Conservation (phyloP, 176 grass and related monocot species). For the Cenchrus fungigraminus region DNA sequence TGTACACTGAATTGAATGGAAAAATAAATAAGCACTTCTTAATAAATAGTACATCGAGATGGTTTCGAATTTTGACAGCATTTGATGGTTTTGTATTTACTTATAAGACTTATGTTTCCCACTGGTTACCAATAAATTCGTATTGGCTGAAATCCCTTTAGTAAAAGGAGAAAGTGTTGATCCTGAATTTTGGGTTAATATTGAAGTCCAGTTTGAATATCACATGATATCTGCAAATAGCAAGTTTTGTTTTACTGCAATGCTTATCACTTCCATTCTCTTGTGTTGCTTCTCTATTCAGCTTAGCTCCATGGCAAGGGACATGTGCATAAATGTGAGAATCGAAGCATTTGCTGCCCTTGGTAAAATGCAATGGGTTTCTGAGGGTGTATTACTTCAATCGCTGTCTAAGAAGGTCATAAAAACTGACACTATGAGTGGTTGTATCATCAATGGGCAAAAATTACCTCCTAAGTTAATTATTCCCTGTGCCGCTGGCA, state of each 20-base stretch:
- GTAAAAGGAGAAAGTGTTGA: neutral
- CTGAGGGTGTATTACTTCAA: constrained; percentile 72
- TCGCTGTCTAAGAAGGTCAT: constrained; percentile 84
- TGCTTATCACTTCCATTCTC: constrained; percentile 26
- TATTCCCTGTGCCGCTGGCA: constrained; percentile 66
- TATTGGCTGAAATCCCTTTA: constrained; percentile 6
- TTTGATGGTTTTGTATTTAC: constrained; percentile 5
- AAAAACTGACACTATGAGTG: constrained; percentile 47
- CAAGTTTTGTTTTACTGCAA: neutral
- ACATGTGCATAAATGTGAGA: constrained; percentile 83
- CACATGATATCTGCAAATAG: constrained; percentile 10
- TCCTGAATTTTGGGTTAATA: neutral
- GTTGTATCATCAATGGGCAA: constrained; percentile 46
- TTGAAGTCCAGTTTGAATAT: neutral
- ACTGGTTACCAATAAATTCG: neutral
- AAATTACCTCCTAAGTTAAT: constrained; percentile 51
- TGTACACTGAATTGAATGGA: neutral
- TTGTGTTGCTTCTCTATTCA: constrained; percentile 44
- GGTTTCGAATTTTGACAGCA: neutral
- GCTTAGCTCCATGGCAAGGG: constrained; percentile 88
- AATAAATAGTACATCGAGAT: constrained; percentile 1
- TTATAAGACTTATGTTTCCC: neutral
- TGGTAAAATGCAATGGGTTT: constrained; percentile 66
- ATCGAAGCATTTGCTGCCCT: constrained; percentile 78
- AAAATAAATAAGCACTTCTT: neutral